Base-by-base conservation (phyloP, 495 filamentous ascomycete species). In the Penicillium subrubescens region DNA sequence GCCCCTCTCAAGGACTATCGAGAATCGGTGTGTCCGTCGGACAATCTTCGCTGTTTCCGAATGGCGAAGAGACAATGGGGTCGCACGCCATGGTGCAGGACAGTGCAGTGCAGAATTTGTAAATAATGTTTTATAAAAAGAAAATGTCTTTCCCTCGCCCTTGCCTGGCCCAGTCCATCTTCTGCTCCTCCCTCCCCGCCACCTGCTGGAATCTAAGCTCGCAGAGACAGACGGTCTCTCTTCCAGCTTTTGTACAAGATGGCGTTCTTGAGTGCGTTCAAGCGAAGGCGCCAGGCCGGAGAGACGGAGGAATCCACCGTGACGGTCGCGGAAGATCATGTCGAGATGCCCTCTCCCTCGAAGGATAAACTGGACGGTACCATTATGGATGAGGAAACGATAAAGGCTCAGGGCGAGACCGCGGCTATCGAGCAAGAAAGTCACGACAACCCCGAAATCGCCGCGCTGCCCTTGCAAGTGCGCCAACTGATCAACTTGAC, bases 401-500 rank as follows among this genome's bases (percentile, higher is more conserved):
- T 57, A 33, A 48, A 67, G 29, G 46, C 63, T 5, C 41, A 59
- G 34, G 64, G 55, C 5, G 73, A 76, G 23, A 67, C 73, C 0
- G 33, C 56, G 14, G 68, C 71, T 2, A 76, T 72, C 52, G 75
- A 77, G 33, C 62, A 71, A 52, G 70, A 75, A 58, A 69, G 66
- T 37, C 77, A 82, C 27, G 69, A 82, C n/a, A 73, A 83, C 59
- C 80, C 79, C 15, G 75, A 82, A 58, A 78, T 84, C 54, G 77
- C 71, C 29, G 78, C 82, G 43, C 74, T 85, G 17, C 82, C 82
- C 5, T 66, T 72, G 10, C 74, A 81, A 57, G 83, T 87, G 3
- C 80, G 85, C 21, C 79, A 82, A 41, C 71, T 86, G 48, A 81
- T 86, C 59, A 82, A 77, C 70, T 71, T 86, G 61, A 78, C 75